Evolutionary conservation across 2,329 filamentous ascomycete species (phyloP).

Genomic region (Passalora sequoiae): DNA sequence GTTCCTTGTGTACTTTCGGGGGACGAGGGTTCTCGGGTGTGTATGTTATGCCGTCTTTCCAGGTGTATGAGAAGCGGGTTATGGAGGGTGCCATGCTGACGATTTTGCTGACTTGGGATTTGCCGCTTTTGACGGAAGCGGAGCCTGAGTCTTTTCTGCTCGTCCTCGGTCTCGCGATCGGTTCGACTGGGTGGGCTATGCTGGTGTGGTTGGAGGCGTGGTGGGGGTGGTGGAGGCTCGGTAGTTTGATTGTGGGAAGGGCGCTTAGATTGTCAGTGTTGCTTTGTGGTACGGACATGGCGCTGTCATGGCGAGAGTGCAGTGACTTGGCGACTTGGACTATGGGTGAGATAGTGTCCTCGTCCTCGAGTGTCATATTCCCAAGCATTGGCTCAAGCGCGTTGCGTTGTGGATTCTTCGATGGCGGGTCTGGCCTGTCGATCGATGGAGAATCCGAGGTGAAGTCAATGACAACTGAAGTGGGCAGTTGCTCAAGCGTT

Average conservation of each 20-base stretch:
- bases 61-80: background rate
- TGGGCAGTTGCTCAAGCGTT: constrained; percentile 10
- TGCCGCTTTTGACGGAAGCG: constrained; percentile 1
- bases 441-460: constrained; percentile 11
- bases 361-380: background rate
- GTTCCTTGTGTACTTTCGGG: background rate
- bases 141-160: background rate
- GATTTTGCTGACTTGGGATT: constrained; percentile 1
- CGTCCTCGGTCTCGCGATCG: background rate
- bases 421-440: background rate
- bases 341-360: background rate
- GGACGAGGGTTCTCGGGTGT: background rate
- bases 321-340: background rate
- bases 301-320: constrained; percentile 2
- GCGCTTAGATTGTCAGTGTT: background rate
- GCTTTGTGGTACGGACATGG: background rate
- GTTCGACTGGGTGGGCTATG: background rate
- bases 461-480: constrained; percentile 10
- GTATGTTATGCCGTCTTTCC: background rate
- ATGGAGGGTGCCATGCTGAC: constrained; percentile 1
- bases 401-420: background rate
- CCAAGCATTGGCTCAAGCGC: background rate
- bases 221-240: background rate
- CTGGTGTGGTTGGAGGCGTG: background rate
- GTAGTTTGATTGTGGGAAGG: background rate